Base-by-base conservation (phyloP, 306 rosid species). In the Quillaja saponaria region DNA sequence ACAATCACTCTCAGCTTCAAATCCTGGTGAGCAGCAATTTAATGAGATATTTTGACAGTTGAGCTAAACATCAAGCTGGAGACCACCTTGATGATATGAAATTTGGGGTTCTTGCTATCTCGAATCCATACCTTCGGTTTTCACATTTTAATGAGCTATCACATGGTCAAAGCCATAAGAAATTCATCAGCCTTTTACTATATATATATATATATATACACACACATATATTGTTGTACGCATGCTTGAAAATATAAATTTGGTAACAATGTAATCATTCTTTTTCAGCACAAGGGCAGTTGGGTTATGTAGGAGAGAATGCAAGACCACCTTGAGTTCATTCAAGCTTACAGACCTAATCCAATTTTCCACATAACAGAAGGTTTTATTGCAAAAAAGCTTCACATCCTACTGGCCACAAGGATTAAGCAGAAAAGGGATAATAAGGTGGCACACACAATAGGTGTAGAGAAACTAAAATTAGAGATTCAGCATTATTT, bases 401-500 rank as follows among this genome's bases (percentile, higher is more conserved):
- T 58, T 34, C 25, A 39, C 37, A 57, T 13, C 31, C 17, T 45
- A 39, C 49, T 59, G 53, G 35, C 63, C 14, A 14, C 38, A 64
- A 17, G 46, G 14, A 58, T 14, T 17, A 58, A 17, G 60, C 55
- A 28, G 10, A 19, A 8, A 52, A 60, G 31, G 34, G 15, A 12
- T 28, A 47, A 13, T 48, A 13, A 19, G 20, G 35, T 9, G 28
- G 60, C n/a, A 66, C n/a, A 66, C 8, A 66, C 31, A 2, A 25
- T 25, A 25, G 31, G 15, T 39, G 25, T 61, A 51, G 59, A 18
- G 37, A 48, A 66, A 31, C 33, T 46, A 35, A 61, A 57, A 61
- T 56, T 56, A 31, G 18, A 62, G 42, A 75, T 56, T 17, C 58
- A 38, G 62, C 58, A 67, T 62, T 58, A 58, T 61, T 63, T 68